Base-by-base conservation (phyloP, 441 rosid genomes). In the Cnidoscolus chayamansa region DNA sequence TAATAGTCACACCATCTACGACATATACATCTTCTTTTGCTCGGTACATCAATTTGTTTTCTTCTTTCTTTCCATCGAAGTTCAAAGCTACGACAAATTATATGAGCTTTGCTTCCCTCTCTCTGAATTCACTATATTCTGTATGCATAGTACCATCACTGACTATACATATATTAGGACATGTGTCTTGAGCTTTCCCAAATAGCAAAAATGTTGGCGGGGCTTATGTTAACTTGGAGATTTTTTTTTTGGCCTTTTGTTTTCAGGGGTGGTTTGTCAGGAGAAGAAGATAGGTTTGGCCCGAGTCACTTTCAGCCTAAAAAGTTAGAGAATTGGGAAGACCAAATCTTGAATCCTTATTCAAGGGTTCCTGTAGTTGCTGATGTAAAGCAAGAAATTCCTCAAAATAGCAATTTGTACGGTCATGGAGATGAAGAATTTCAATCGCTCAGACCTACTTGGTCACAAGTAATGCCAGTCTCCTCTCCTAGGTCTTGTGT, bases 401-500 rank as follows among this genome's bases (percentile, higher is more conserved):
- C 84, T 48, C 86, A 75, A 77, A 85, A 80, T 53, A 82, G 76
- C 79, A 87, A 71, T 83, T 80, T 80, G 58, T 69, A 80, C 2
- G 79, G 84, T 73, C 79, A 81, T 70, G 79, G 80, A 56, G 83
- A 80, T 72, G 82, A 79, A 77, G 77, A 81, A 66, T 78, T 62
- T 79, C 79, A 48, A 54, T 61, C 60, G 11, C 63, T 40, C 15
- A 76, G 76, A 67, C 78, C 82, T 53, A 59, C 63, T 65, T 87
- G 91, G 90, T 72, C 86, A 6, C 85, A 81, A 69, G 78, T 82
- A 74, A 81, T 89, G 67, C 71, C 75, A 19, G 74, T 78, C 16
- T 77, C 81, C 68, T 85, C 97, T 16, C 87, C 98, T 20, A 90
- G 86, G 77, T 92, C 97, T 62, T 85, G 97, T 61, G 84, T 88